Evolutionary conservation across 371 early-diverging fungal genomes (phyloP).

Genomic region (Mucor irregularis): DNA sequence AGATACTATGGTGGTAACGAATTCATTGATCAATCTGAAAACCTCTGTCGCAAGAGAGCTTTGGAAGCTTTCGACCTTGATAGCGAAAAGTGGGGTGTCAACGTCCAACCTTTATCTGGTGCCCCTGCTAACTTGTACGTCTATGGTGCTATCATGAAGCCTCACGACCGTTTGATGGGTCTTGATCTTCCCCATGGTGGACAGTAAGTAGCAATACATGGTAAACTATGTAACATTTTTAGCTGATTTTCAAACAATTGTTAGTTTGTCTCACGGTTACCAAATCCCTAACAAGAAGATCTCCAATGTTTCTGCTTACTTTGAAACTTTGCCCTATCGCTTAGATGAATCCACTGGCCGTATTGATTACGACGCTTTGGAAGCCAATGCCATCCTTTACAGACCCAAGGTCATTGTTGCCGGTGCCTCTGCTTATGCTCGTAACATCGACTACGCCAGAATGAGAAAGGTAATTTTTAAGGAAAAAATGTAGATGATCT

Average conservation of each 20-base stretch:
- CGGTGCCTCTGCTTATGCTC: constrained; percentile 97
- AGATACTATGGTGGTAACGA: constrained; percentile 99
- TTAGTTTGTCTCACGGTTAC: constrained; percentile 97
- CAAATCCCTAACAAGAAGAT: constrained; percentile 98
- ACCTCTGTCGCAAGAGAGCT: constrained; percentile 95
- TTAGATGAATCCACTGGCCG: constrained; percentile 87
- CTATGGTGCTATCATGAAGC: constrained; percentile 94
- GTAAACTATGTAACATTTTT: too few relatives aligned
- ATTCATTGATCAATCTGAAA: constrained; percentile 96
- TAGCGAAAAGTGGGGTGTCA: constrained; percentile 96
- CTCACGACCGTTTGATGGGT: constrained; percentile 99
- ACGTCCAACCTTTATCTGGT: constrained; percentile 96
- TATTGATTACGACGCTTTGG: constrained; percentile 95
- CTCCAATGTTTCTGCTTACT: constrained; percentile 95
- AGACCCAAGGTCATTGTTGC: constrained; percentile 98
- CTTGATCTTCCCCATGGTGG: constrained; percentile 99
- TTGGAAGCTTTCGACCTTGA: constrained; percentile 91
- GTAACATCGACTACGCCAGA: constrained; percentile 95
- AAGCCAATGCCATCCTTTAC: constrained; percentile 83
- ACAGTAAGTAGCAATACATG: constrained; percentile 70
- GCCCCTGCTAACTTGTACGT: constrained; percentile 98
- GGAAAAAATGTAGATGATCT: constrained; percentile 1
- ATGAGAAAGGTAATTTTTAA: constrained; percentile 83
- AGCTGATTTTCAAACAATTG: too few relatives aligned
- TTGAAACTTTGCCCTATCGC: constrained; percentile 98